phyloP scores from a whole-genome alignment of 495 filamentous ascomycete species.

The Xylaria longipes region DNA sequence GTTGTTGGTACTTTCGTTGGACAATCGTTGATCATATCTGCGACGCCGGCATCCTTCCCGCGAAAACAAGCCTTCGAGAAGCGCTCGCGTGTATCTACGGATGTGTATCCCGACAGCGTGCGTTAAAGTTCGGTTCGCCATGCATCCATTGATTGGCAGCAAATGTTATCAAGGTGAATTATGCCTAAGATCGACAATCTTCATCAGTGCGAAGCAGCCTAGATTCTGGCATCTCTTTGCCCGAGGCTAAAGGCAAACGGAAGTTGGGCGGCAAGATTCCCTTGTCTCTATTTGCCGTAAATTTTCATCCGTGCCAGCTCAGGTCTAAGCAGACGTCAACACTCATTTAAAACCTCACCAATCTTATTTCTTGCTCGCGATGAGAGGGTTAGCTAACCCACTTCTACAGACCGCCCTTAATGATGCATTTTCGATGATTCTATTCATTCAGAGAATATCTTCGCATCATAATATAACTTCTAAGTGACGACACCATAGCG shows the following conservation, averaged over 20 bases:
- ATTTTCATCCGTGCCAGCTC: background rate
- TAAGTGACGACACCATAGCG: background rate
- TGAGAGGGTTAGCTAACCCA: background rate
- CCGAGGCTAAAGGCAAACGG: slow-evolving; percentile 3
- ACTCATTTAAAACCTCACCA: background rate
- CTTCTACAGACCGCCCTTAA: background rate
- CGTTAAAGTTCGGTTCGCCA: background rate
- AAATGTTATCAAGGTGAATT: background rate
- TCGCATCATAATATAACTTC: background rate
- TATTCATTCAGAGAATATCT: background rate
- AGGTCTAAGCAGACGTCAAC: background rate
- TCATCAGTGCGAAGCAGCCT: background rate
- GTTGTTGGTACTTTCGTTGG: slow-evolving; percentile 17
- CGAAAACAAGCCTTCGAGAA: slow-evolving; percentile 25
- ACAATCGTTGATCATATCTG: background rate
- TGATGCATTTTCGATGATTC: background rate
- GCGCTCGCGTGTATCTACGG: background rate
- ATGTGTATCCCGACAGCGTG: background rate
- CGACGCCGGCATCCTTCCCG: slow-evolving; percentile 32
- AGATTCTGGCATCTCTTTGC: background rate
- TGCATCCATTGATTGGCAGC: background rate
- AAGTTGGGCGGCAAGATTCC: background rate
- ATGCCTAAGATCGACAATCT: background rate
- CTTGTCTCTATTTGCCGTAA: background rate
- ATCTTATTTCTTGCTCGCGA: background rate